phyloP scores from a whole-genome alignment of 2,329 filamentous ascomycete species.

The Dothistroma septosporum region DNA sequence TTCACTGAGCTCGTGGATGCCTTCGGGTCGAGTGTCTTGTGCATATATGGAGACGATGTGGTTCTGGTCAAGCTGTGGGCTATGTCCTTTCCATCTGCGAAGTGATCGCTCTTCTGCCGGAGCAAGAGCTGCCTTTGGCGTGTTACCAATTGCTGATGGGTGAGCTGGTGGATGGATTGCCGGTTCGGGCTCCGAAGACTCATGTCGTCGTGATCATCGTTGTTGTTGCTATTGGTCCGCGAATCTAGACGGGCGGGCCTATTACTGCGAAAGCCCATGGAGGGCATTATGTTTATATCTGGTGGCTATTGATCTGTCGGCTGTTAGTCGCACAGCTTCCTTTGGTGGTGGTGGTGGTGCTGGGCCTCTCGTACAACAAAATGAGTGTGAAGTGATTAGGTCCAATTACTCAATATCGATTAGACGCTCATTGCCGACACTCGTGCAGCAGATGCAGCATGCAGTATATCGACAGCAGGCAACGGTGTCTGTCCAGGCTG shows the following conservation, averaged over 20 bases:
- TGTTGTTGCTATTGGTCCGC: slow-evolving; percentile 2
- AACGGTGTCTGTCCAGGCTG: background rate
- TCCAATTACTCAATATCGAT: background rate
- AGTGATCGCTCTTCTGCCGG: slow-evolving; percentile 10
- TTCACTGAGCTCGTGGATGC: slow-evolving; percentile 11
- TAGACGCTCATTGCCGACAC: background rate
- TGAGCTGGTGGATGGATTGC: slow-evolving; percentile 7
- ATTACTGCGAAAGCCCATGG: background rate
- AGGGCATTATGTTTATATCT: slow-evolving; percentile 4
- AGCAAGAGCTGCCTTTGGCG: slow-evolving; percentile 7
- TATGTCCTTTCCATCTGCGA: slow-evolving; percentile 5
- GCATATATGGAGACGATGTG: slow-evolving; percentile 10
- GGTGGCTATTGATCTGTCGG: background rate
- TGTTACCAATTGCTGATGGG: slow-evolving; percentile 8
- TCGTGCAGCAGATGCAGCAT: background rate
- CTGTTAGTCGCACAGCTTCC: background rate
- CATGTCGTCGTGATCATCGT: slow-evolving; percentile 4
- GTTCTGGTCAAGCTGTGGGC: slow-evolving; percentile 7
- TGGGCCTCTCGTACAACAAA: background rate
- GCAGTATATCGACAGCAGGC: background rate
- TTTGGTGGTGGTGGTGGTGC: no score
- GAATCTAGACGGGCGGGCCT: slow-evolving; percentile 8
- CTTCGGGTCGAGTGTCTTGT: slow-evolving; percentile 9
- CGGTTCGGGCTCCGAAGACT: slow-evolving; percentile 3
- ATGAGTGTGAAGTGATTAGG: background rate